Evolutionary conservation across 768 basidiomycete species (phyloP).

Genomic region (Lactarius quietus): DNA sequence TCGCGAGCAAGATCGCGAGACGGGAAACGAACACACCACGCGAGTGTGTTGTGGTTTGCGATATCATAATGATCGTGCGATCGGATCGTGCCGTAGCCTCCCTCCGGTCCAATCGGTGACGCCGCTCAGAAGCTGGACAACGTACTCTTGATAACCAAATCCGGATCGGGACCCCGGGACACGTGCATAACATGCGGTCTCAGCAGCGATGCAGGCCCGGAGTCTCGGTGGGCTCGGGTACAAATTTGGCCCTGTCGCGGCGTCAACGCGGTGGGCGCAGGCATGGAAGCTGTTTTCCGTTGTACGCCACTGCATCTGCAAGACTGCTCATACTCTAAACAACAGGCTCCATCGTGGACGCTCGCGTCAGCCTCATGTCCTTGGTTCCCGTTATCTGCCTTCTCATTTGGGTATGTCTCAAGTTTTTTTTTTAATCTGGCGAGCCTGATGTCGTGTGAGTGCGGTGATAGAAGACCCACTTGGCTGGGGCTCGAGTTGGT

Average conservation of each 20-base stretch:
- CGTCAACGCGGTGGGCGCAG: conserved; percentile 5
- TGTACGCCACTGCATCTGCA: background rate
- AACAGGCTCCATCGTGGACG: background rate
- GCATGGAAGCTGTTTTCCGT: conserved; percentile 2
- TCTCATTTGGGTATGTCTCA: conserved; percentile 4
- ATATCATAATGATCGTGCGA: conserved; percentile 1
- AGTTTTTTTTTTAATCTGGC: background rate
- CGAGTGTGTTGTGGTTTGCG: background rate
- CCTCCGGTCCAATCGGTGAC: conserved; percentile 10
- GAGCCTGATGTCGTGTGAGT: background rate
- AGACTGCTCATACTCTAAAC: background rate
- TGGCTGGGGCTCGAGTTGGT: conserved; percentile 1
- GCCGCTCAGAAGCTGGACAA: conserved; percentile 1
- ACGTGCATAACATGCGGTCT: background rate
- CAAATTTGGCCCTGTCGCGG: conserved; percentile 17
- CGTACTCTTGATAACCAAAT: conserved; percentile 11
- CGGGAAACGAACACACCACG: background rate
- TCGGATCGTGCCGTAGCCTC: conserved; percentile 6
- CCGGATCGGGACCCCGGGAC: conserved; percentile 4
- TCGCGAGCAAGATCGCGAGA: background rate
- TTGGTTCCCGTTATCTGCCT: conserved; percentile 10
- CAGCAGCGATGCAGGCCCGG: conserved; percentile 4
- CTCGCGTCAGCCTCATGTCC: conserved; percentile 6
- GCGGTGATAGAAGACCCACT: conserved; percentile 22
- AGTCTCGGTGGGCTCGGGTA: conserved; percentile 5